Evolutionary conservation across 116 monocot genomes (phyloP).

Genomic region (Iris pallida): DNA sequence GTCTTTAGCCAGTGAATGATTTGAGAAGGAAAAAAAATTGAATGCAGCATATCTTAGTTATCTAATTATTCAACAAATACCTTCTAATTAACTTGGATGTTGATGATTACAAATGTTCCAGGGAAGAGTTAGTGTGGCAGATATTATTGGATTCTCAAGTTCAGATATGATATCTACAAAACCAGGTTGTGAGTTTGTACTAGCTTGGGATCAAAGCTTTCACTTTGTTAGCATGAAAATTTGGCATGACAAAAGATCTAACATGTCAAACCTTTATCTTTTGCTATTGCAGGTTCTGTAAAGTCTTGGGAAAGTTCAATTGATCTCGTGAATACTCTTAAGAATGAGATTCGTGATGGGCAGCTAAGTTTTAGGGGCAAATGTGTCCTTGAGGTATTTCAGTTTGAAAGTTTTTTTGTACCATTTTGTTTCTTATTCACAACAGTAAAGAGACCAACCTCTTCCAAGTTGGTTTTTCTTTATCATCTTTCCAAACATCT

Average conservation of each 20-base stretch:
- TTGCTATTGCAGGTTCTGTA: slow-evolving; percentile 39
- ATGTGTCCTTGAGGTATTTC: slow-evolving; percentile 74
- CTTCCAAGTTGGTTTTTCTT: too few relatives aligned
- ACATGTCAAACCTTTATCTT: not conserved
- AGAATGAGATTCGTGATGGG: slow-evolving; percentile 93
- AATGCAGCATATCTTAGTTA: too few relatives aligned
- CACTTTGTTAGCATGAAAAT: not conserved
- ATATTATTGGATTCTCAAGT: slow-evolving; percentile 69
- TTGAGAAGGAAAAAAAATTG: too few relatives aligned
- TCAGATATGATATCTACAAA: slow-evolving; percentile 53
- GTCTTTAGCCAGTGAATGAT: too few relatives aligned
- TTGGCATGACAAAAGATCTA: not conserved
- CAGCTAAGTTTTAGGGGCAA: slow-evolving; percentile 92
- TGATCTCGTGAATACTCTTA: slow-evolving; percentile 76
- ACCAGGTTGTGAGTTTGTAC: slow-evolving; percentile 49
- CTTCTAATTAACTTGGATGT: too few relatives aligned
- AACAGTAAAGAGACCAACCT: too few relatives aligned
- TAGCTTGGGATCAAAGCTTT: not conserved
- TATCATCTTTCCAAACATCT: too few relatives aligned
- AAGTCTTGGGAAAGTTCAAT: slow-evolving; percentile 84
- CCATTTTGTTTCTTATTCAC: too few relatives aligned
- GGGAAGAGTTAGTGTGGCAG: slow-evolving; percentile 83
- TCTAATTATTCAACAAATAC: too few relatives aligned
- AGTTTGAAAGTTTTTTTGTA: not conserved
- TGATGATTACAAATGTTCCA: slow-evolving; percentile 14